Evolutionary conservation across 805 yeast genomes (phyloP).

Genomic region (Lipomyces sp.): DNA sequence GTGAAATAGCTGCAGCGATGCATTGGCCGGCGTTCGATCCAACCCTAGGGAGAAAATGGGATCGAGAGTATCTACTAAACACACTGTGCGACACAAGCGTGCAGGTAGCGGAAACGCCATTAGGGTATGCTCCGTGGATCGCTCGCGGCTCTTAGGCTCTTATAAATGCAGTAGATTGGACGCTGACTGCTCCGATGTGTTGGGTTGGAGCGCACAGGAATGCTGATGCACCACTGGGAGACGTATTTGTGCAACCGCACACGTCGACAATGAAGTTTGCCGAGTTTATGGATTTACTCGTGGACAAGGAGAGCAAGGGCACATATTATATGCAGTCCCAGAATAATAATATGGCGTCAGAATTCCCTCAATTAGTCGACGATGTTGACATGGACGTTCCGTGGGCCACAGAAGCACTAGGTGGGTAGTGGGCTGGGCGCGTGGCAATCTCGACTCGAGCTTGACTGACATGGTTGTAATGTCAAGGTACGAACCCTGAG

Average conservation of each 20-base stretch:
- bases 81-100: slow-evolving; percentile 4
- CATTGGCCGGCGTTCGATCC: slow-evolving; percentile 26
- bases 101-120: slow-evolving; percentile 23
- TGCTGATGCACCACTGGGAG: slow-evolving; percentile 40
- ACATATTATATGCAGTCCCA: slow-evolving; percentile 41
- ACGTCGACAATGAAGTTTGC: slow-evolving; percentile 29
- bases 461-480: background rate
- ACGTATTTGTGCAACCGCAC: slow-evolving; percentile 38
- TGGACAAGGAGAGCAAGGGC: slow-evolving; percentile 9
- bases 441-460: background rate
- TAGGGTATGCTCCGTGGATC: slow-evolving; percentile 16
- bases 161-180: background rate
- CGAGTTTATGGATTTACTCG: slow-evolving; percentile 31
- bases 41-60: slow-evolving; percentile 11
- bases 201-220: slow-evolving; percentile 33
- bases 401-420: slow-evolving; percentile 29
- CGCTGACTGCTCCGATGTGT: background rate
- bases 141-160: background rate
- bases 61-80: slow-evolving; percentile 9
- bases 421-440: background rate
- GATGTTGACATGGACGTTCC: slow-evolving; percentile 26
- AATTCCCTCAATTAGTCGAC: slow-evolving; percentile 29
- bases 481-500: slow-evolving; percentile 32
- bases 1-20: slow-evolving; percentile 10
- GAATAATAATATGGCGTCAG: slow-evolving; percentile 37